Conservation (phyloP, 2,329 filamentous ascomycete species). For the Colletotrichum sp. region DNA sequence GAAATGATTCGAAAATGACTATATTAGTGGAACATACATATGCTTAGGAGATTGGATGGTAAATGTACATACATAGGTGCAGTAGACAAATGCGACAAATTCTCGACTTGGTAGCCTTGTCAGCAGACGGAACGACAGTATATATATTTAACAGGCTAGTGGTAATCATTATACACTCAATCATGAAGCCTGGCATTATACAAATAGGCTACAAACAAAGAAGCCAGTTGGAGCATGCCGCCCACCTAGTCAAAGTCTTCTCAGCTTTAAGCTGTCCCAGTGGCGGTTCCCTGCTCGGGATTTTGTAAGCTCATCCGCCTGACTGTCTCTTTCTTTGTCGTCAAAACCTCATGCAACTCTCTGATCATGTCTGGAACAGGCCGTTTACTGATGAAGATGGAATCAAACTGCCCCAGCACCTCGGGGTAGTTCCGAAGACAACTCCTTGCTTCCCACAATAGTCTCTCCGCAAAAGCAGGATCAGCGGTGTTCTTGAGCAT, state of each 20-base stretch:
- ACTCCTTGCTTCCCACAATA: constrained; percentile 11
- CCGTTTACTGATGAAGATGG: not conserved
- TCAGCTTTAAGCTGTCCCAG: not conserved
- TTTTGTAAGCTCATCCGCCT: constrained; percentile 3
- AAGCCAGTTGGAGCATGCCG: not conserved
- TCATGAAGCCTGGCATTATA: not conserved
- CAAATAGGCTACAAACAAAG: not conserved
- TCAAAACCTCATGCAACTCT: constrained; percentile 10
- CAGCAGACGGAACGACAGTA: not conserved
- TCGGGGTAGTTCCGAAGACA: not conserved
- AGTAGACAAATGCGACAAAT: not conserved
- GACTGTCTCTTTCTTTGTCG: not conserved
- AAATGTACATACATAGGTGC: not conserved
- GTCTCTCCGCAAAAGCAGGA: constrained; percentile 1
- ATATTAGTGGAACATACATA: no score
- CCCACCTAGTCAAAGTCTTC: not conserved
- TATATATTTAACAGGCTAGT: not conserved
- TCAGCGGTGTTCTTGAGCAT: constrained; percentile 8
- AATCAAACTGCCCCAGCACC: constrained; percentile 1
- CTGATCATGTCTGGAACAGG: not conserved
- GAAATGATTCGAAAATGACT: not conserved
- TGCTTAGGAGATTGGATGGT: not conserved
- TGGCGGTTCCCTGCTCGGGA: not conserved
- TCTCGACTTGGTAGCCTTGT: not conserved
- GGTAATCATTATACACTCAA: not conserved